Base-by-base conservation (phyloP, 2,329 filamentous ascomycete species). In the Ceratocystis diversiconidia region DNA sequence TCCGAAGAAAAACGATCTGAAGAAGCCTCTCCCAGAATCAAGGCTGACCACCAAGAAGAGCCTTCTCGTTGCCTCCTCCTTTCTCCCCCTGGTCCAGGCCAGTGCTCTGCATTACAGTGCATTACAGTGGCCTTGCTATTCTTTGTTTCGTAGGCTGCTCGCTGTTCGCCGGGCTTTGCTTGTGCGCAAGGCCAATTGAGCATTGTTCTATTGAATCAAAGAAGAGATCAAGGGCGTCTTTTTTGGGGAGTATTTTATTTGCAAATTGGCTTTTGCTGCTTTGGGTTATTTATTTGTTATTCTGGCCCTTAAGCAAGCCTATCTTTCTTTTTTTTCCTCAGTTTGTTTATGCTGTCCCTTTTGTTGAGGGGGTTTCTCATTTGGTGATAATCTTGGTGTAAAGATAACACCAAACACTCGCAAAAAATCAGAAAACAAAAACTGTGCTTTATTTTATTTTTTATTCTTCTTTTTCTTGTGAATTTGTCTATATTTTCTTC, bases 241-340 rank as follows among this genome's bases (percentile, higher is more conserved):
- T 25, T 52, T 52, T 52, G 19, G 17, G 5, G 17, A 22, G 46
- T 46, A 55, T 30, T 62, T 61, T 61, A 57, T 64, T 66, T 60
- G 48, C 30, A 36, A 55, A 17, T 22, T 10, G 17, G 19, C 46
- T 30, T 59, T 63, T 66, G 61, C 65, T 63, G 52, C 55, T 61
- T 66, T 57, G 41, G 61, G 65, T 8, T 66, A 66, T 66, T 66
- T 66, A 66, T 66, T 66, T 66, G 28, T 66, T 60, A 63, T 63
- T 63, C 32, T 36, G n/a, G 30, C 55, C 61, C 25, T 63, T 63
- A 8, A 19, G 60, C 64, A 65, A 32, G 50, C 28, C 46, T 15
- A 36, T 55, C n/a, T 28, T 8, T 50, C 17, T 19, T 61, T 22
- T 62, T 50, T 8, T 15, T 22, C 28, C 22, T 41, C 43, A 62